phyloP scores from a whole-genome alignment of 176 grass and related monocot species.

The Musa troglodytarum region DNA sequence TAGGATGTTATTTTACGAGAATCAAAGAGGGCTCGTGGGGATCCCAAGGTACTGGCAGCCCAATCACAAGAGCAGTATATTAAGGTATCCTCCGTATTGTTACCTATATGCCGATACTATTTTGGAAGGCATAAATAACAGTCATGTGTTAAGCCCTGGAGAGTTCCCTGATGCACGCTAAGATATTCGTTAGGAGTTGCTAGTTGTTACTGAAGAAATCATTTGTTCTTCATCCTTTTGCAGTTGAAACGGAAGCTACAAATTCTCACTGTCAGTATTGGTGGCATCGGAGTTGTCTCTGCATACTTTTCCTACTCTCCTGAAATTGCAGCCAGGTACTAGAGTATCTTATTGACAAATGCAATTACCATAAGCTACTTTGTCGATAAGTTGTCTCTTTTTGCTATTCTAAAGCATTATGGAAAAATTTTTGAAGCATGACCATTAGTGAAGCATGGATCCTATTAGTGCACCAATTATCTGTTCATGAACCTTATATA shows the following conservation, averaged over 20 bases:
- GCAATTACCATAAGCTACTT: background rate
- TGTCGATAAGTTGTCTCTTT: background rate
- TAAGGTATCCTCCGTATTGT: background rate
- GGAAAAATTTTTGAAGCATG: too few relatives aligned
- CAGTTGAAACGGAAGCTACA: conserved; percentile 91
- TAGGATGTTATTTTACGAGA: conserved; percentile 87
- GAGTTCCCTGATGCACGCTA: background rate
- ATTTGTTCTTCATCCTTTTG: conserved; percentile 17
- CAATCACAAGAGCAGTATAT: conserved; percentile 42
- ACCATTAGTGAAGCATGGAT: background rate
- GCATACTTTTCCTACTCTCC: conserved; percentile 91
- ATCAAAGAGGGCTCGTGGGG: conserved; percentile 46
- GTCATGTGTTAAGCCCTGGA: background rate
- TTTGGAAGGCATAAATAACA: background rate
- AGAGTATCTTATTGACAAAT: background rate
- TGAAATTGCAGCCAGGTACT: conserved; percentile 80
- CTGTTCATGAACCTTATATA: background rate
- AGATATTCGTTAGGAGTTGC: background rate
- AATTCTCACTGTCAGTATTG: conserved; percentile 62
- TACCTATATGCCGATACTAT: too few relatives aligned
- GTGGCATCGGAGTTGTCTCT: conserved; percentile 66
- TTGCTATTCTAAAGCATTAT: too few relatives aligned
- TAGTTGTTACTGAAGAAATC: background rate
- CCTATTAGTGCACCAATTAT: background rate
- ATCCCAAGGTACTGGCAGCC: conserved; percentile 67